Percentiles rank a stretch among this genome's conserved stretches.
Conservation (phyloP, 441 rosid species). For the Manihot esculenta region DNA sequence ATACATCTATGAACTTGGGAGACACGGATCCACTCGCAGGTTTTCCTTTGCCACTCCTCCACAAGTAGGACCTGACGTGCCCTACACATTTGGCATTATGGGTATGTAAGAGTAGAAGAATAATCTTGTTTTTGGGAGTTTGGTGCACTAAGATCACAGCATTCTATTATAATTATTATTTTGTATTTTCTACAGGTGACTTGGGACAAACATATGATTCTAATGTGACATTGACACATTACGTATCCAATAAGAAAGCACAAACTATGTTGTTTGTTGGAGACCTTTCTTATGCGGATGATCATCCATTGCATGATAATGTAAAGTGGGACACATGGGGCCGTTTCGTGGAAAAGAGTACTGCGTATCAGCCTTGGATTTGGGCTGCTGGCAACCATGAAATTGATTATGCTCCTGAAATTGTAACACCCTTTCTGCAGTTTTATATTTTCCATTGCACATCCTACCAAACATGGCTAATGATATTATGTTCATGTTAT, state of each 20-base stretch:
- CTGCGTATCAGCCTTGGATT: conserved; percentile 69
- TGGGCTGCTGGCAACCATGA: conserved; percentile 71
- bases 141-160: too few relatives aligned
- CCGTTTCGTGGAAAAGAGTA: conserved; percentile 48
- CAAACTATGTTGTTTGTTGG: conserved; percentile 55
- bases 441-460: too few relatives aligned
- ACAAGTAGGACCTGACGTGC: conserved; percentile 61
- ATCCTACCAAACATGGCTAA: not conserved
- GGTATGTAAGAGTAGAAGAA: conserved; percentile 36
- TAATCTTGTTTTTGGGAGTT: too few relatives aligned
- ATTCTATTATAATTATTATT: too few relatives aligned
- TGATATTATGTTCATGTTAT: not conserved
- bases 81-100: conserved; percentile 65
- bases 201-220: conserved; percentile 67
- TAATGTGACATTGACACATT: conserved; percentile 49
- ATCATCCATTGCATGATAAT: conserved; percentile 47
- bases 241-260: conserved; percentile 47
- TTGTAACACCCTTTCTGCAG: conserved; percentile 36
- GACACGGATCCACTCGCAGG: conserved; percentile 31
- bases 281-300: conserved; percentile 69
- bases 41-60: conserved; percentile 67
- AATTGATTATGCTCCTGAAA: conserved; percentile 45
- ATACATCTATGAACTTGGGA: conserved; percentile 55
- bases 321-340: conserved; percentile 65
- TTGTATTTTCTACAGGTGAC: conserved; percentile 57